phyloP scores from a whole-genome alignment of 2,329 filamentous ascomycete species.

The Exophiala oligosperma region DNA sequence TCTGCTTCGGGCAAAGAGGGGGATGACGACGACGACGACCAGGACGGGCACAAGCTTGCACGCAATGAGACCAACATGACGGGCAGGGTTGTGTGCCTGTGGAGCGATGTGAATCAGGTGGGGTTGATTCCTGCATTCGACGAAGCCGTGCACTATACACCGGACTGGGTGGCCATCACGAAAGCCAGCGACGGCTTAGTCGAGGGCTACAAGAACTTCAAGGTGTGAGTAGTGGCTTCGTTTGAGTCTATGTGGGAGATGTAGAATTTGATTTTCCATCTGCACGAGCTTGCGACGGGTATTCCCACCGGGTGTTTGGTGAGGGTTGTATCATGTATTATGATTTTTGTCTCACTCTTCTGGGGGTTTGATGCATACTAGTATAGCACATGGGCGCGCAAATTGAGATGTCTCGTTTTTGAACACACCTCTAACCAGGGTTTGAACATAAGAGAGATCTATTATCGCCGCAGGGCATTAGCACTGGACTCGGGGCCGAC shows the following conservation, averaged over 20 bases:
- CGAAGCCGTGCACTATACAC: constrained; percentile 73
- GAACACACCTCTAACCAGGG: not conserved
- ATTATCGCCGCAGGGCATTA: too few relatives aligned
- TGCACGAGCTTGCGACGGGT: too few relatives aligned
- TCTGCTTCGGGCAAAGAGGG: constrained; percentile 1
- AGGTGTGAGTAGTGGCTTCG: constrained; percentile 41
- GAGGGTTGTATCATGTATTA: too few relatives aligned
- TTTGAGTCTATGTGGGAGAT: not conserved
- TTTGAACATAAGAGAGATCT: too few relatives aligned
- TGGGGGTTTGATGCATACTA: too few relatives aligned
- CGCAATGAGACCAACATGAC: constrained; percentile 47
- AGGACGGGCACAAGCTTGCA: constrained; percentile 24
- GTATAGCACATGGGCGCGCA: too few relatives aligned
- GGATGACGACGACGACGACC: constrained; percentile 17
- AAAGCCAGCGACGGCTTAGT: constrained; percentile 78
- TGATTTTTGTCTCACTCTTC: not conserved
- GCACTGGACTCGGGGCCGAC: too few relatives aligned
- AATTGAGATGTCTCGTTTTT: too few relatives aligned
- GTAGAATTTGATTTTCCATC: too few relatives aligned
- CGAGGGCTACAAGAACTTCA: constrained; percentile 72
- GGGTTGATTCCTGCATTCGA: constrained; percentile 79
- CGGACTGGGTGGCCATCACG: constrained; percentile 74
- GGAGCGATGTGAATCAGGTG: constrained; percentile 77
- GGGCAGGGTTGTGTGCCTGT: constrained; percentile 74
- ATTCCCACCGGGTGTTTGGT: too few relatives aligned